Evolutionary conservation across 2,329 filamentous ascomycete genomes (phyloP), one percentile per base, ranked within the genome.

Genomic region (Claviceps pusilla): DNA sequence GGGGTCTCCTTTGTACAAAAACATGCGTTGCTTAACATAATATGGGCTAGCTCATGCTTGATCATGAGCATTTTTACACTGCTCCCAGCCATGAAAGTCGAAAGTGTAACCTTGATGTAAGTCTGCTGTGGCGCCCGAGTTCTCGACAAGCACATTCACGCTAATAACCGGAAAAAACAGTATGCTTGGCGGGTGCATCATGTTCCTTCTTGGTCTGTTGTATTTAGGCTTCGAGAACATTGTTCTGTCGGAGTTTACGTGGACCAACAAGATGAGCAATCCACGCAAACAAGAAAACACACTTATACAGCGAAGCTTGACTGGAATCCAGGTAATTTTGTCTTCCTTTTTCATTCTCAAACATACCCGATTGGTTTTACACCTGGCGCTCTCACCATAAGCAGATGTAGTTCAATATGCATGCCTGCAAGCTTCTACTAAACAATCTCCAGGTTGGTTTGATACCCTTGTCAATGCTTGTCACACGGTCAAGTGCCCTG

Each of bases 51-150:
- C 42, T 86, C 87, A 4, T 96, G 90, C 68, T 60, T 84, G 2
- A 71, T 83, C 4, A 95, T 97, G 89, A 93, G 91, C 66, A 77
- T 79, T 3, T 98, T 98, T 64, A 98, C 93, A 0, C 70, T 97
- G 14, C 74, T 98, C 1, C 86, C 88, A 1, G 93, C 88, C 2
- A 84, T 87, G 68, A 98, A 97, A 68, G 73, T 81, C 0, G 94
- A 98, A 65, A 80, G 86, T 61, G 66, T 89, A 4, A 76, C 73
- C 54, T 73, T 88, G 31, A 89, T 95, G 84, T 90, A 73, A 65
- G 79, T 71, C 31, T 14, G 3, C 2, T 7, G 33, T 24, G 16
- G 2, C 14, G 24, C 33, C 1, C 1, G 19, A 31, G 14, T 35
- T 19, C 24, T n/a, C 28, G 41, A 35, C 37, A 52, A 51, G 37